Evolutionary conservation across 768 basidiomycete genomes (phyloP).

Genomic region (Leccinum ochraceum): DNA sequence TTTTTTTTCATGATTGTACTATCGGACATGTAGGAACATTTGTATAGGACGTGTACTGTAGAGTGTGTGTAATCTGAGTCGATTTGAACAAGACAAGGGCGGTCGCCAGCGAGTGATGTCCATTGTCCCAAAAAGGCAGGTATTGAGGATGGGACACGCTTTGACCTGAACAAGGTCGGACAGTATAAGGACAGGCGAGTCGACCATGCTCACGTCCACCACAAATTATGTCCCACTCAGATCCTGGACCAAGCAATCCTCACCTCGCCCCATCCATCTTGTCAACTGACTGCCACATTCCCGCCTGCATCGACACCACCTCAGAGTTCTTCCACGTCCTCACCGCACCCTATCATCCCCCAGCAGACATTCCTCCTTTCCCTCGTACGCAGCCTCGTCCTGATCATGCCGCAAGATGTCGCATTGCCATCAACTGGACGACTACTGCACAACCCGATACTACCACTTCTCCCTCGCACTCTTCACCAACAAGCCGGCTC

Average conservation of each 20-base stretch:
- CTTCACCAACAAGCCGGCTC: constrained; percentile 7
- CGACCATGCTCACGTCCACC: constrained; percentile 16
- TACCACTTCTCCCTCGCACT: not conserved
- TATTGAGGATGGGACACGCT: constrained; percentile 33
- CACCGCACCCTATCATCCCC: constrained; percentile 26
- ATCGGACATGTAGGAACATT: constrained; percentile 15
- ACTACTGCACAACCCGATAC: not conserved
- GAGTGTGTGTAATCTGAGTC: constrained; percentile 12
- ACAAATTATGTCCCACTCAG: constrained; percentile 19
- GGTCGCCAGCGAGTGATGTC: constrained; percentile 20
- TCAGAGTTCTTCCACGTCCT: constrained; percentile 34
- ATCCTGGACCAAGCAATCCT: constrained; percentile 24
- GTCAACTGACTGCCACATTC: constrained; percentile 9
- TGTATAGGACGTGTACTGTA: constrained; percentile 19
- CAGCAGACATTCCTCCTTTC: not conserved
- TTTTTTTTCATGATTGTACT: constrained; percentile 15
- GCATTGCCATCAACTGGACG: constrained; percentile 32
- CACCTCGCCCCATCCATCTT: constrained; percentile 10
- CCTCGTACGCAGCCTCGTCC: constrained; percentile 19
- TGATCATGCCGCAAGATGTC: constrained; percentile 27
- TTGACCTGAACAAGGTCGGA: constrained; percentile 27
- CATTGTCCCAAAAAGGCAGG: constrained; percentile 38
- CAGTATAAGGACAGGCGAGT: constrained; percentile 21
- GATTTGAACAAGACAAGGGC: constrained; percentile 19
- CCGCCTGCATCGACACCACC: constrained; percentile 23